Conservation (phyloP, 2,329 filamentous ascomycete genomes). For the Penicillium psychrosexuale region DNA sequence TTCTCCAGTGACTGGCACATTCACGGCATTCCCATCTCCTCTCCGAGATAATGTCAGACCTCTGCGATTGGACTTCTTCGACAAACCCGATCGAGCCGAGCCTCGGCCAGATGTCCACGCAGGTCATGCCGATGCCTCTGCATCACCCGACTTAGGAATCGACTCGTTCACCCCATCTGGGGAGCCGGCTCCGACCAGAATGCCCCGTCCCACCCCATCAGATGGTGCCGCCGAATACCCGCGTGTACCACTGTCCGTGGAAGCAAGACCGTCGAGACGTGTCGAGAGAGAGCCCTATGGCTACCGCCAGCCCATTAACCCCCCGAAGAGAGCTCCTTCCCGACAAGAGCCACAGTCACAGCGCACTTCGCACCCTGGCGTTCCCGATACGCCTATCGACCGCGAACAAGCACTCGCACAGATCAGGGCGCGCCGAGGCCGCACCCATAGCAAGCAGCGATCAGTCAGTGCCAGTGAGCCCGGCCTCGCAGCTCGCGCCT, state of each 20-base stretch:
- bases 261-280: conserved; percentile 12
- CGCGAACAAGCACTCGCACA: conserved; percentile 50
- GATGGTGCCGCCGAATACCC: background rate
- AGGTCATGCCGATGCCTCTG: conserved; percentile 6
- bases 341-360: conserved; percentile 26
- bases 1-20: conserved; percentile 45
- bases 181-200: conserved; percentile 7
- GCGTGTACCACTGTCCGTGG: background rate
- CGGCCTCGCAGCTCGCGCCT: conserved; percentile 26
- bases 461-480: conserved; percentile 42
- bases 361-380: conserved; percentile 22
- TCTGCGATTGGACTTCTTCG: conserved; percentile 18
- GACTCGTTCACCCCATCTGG: conserved; percentile 18
- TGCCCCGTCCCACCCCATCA: background rate
- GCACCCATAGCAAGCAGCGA: conserved; percentile 44
- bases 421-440: conserved; percentile 47
- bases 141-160: conserved; percentile 6
- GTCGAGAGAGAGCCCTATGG: conserved; percentile 15
- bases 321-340: conserved; percentile 33
- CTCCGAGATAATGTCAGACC: conserved; percentile 28
- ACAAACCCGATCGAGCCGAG: conserved; percentile 10
- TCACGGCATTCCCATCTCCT: conserved; percentile 41
- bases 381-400: conserved; percentile 45
- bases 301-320: conserved; percentile 12
- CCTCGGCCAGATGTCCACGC: conserved; percentile 5